Evolutionary conservation across 2,329 filamentous ascomycete species (phyloP), one percentile per base, ranked within the genome.

Genomic region (Lachnellula subtilissima): DNA sequence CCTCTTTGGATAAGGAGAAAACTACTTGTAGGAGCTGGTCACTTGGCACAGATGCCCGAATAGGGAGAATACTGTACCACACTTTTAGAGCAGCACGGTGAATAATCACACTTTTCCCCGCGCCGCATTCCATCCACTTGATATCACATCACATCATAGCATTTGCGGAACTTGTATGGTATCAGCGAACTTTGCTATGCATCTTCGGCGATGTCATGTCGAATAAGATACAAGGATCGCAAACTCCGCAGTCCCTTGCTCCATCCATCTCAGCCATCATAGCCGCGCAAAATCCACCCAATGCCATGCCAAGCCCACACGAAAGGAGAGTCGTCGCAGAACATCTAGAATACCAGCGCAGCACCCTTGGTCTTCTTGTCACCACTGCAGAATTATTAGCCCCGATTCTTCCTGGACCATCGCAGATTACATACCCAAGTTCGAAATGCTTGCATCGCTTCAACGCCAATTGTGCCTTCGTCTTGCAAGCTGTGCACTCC

Each of bases 361-460:
- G 94, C 94, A 88, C 94, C 94, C 91, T 99, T 99, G 73, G 94
- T 99, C 91, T 99, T 99, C 92, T 99, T 99, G 88, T 99, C 94
- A 86, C 94, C 94, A 87, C 94, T 96, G 70, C 72, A 68, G 55
- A 59, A 58, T 56, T 50, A 71, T 82, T 74, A 82, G 77, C 64
- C 22, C 40, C n/a, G 51, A 58, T 53, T 5, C 39, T 37, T 40
- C 9, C 35, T 25, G 12, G 50, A 40, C 17, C 15, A 3, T 42
- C 17, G 5, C 23, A 11, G 40, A 61, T 40, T 64, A 85, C 90
- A 66, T 91, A 96, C 90, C 91, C 94, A 74, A 99, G 83, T 84
- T 99, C 94, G 81, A 99, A 99, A 86, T 99, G 94, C 89, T 99
- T 99, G 91, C 94, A 99, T 76, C 94, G 91, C 89, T 99, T 99